Base-by-base conservation (phyloP, 192 early-diverging fungal genomes). In the Pilobolus umbonatus region DNA sequence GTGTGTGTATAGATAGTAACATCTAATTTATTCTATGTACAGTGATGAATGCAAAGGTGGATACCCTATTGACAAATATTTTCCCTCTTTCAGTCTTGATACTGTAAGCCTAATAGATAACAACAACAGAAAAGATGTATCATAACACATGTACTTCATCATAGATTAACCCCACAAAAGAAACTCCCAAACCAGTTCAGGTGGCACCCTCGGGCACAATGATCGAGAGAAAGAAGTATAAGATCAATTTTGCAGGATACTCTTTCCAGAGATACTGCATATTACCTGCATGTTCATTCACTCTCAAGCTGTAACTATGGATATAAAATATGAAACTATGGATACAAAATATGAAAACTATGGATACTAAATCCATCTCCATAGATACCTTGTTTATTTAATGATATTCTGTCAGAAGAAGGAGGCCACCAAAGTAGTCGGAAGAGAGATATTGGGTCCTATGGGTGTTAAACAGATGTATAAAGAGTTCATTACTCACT, bases 391-490 rank as follows among this genome's bases (percentile, higher is more conserved):
- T 19, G 15, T 74, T 11, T 25, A 45, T 0, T 44, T 71, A 36
- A 74, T 77, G 53, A 32, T 42, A 24, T 48, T 57, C 12, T 60
- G 50, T 17, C 64, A 43, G 19, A 58, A 69, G 40, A 59, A 57
- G 19, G 22, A 54, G 12, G 74, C 63, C 24, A 39, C 68, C 12
- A 42, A 64, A 10, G 15, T 64, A 19, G 55, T 78, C 14, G 67
- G 74, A 9, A 17, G 47, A 7, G 36, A 50, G 6, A 65, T 66
- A 42, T 58, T 78, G 22, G 22, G 25, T 5, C 65, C 62, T 14
- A 64, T 67, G 52, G 79, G 79, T 0, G 57, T 81, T 0, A 48
- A 64, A 6, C 71, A 71, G 0, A 58, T 81, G 29, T 74, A 81
- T 54, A 64, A 61, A 24, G 61, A 66, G 35, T 74, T 80, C 30